Evolutionary conservation across 306 rosid species (phyloP), one percentile per base, ranked within the genome.

Genomic region (Vicia sativa): DNA sequence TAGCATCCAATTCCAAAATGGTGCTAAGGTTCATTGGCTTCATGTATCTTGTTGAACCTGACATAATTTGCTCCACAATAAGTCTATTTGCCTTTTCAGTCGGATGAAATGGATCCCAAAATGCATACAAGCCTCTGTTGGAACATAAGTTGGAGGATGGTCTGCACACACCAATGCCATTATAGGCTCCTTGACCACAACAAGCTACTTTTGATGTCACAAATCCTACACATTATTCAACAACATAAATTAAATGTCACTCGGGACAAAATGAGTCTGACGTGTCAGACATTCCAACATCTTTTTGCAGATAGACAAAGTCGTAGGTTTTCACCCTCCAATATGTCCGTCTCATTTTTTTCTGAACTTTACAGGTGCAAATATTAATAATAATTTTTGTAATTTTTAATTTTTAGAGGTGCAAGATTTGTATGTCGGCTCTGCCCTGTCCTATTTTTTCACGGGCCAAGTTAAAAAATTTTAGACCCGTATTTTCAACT

Each of bases 151-250:
- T 87, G 26, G 96, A 90, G 13, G 43, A 9, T 21, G 35, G 2
- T 1, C 85, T 74, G 78, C 96, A 85, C 2, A 85, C 62, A 3
- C 96, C 95, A 43, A 87, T 12, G 2, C 96, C 96, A 63, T 90
- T 90, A 60, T 83, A 85, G n/a, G 95, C 87, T 19, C 96, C 91
- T 78, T 90, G 96, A 2, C 95, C 96, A 65, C 96, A 90, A 21
- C 96, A 90, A 5, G 96, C 91, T 9, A 72, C 28, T 76, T 74
- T 85, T 19, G 91, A 71, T 50, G 84, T 81, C 8, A 7, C 68
- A 80, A 90, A 87, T 29, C 92, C 92, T 86, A 59, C 34, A 25
- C 38, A 60, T 31, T 52, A 39, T 29, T 28, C 16, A n/a, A 67
- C 38, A 50, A 45, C 50, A 55, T 21, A 21, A 9, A 10, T 52